A percentile compares a stretch with the other conserved stretches of the same genome.
Conservation (phyloP, 2,329 filamentous ascomycete genomes). For the Neurospora sp. region DNA sequence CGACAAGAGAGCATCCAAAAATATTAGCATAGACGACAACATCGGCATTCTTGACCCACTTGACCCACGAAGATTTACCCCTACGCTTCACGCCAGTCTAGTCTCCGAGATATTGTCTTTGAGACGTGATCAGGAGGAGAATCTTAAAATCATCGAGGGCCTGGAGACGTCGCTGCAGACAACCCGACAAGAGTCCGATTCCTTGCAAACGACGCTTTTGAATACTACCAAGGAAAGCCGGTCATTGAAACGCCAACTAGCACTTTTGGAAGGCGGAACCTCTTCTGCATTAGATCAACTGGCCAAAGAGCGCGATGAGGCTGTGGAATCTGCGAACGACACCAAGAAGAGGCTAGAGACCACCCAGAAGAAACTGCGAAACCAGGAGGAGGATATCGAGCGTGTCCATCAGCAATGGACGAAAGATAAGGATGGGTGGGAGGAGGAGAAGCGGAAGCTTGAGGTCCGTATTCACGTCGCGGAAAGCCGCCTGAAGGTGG, state of each 20-base stretch:
- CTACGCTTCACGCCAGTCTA: constrained; percentile 85
- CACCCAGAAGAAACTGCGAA: constrained; percentile 66
- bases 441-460: constrained; percentile 68
- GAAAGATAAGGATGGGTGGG: constrained; percentile 76
- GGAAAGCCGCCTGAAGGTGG: constrained; percentile 71
- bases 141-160: constrained; percentile 74
- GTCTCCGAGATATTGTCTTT: constrained; percentile 89
- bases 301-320: constrained; percentile 76
- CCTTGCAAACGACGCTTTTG: constrained; percentile 51
- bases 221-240: constrained; percentile 65
- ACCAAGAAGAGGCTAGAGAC: constrained; percentile 67
- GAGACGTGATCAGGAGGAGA: constrained; percentile 82
- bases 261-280: constrained; percentile 78
- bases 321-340: constrained; percentile 62
- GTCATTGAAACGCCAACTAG: constrained; percentile 74
- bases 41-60: constrained; percentile 77
- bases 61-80: constrained; percentile 88
- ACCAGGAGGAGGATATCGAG: constrained; percentile 74
- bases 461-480: constrained; percentile 86
- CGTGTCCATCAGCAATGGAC: constrained; percentile 73
- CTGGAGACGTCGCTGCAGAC: constrained; percentile 68
- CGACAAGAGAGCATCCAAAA: constrained; percentile 43
- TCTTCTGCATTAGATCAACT: constrained; percentile 78
- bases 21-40: constrained; percentile 55
- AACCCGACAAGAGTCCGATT: constrained; percentile 64